phyloP scores from a whole-genome alignment of 257 asterid genomes.

The Salvia splendens region DNA sequence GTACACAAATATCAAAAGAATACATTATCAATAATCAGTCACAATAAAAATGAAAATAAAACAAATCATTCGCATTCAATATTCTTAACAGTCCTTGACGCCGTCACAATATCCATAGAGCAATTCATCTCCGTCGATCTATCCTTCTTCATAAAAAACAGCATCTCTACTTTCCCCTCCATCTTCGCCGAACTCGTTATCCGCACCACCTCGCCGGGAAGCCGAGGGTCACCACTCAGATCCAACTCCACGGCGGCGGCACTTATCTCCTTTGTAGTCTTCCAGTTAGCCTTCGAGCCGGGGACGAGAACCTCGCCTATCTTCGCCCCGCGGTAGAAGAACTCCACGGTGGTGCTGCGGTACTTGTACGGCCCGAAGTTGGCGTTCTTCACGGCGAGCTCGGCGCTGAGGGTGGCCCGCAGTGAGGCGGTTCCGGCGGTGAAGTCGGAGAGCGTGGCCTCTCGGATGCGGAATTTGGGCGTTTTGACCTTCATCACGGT shows the following conservation, averaged over 20 bases:
- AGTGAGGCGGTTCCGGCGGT: conserved; percentile 24
- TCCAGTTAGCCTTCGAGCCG: conserved; percentile 28
- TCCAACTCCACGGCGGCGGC: conserved; percentile 23
- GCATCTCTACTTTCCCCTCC: conserved; percentile 42
- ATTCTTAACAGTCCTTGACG: not conserved
- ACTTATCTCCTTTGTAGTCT: conserved; percentile 32
- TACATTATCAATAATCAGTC: too few species aligned
- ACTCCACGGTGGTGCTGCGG: conserved; percentile 28
- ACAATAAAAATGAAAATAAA: too few species aligned
- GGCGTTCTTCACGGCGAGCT: conserved; percentile 41
- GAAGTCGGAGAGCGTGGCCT: conserved; percentile 28
- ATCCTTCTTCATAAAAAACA: conserved; percentile 40
- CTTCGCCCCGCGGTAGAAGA: conserved; percentile 31
- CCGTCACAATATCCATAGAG: conserved; percentile 15
- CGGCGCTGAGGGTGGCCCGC: conserved; percentile 32
- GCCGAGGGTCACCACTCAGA: not conserved
- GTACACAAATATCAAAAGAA: too few species aligned
- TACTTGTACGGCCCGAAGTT: conserved; percentile 51
- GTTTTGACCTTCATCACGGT: conserved; percentile 43
- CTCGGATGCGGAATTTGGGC: conserved; percentile 40
- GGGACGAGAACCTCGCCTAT: conserved; percentile 40
- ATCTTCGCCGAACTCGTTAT: conserved; percentile 37
- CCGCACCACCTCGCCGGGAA: conserved; percentile 29
- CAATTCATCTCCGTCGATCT: conserved; percentile 42
- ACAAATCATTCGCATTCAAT: not conserved